Percentiles rank a stretch among this genome's conserved stretches.
Evolutionary conservation across 352 stramenopile species (phyloP).

Genomic region (Globisporangium takayamanum): DNA sequence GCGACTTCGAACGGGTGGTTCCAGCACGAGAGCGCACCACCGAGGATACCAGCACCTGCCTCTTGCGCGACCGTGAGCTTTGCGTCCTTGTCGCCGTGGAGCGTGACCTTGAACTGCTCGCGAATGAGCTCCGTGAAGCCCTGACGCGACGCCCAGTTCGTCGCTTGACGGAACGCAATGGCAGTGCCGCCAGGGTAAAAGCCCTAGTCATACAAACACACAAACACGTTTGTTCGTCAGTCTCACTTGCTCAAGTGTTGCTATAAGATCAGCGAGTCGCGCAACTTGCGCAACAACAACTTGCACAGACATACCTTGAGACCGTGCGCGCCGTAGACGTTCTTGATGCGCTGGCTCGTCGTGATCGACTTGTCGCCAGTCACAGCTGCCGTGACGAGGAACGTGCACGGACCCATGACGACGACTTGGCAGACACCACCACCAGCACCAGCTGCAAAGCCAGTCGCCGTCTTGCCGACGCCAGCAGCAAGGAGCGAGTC

Average conservation of each 20-base stretch:
- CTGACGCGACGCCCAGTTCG: slow-evolving; percentile 88
- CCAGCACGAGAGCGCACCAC: slow-evolving; percentile 84
- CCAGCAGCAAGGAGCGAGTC: slow-evolving; percentile 73
- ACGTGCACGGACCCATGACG: slow-evolving; percentile 89
- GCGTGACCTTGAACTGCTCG: slow-evolving; percentile 74
- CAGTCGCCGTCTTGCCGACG: slow-evolving; percentile 54
- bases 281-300: no score
- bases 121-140: slow-evolving; percentile 89
- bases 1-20: slow-evolving; percentile 91
- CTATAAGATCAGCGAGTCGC: no score
- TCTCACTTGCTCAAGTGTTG: neutral
- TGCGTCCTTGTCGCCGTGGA: slow-evolving; percentile 77
- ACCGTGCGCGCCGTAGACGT: slow-evolving; percentile 79
- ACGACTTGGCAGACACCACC: slow-evolving; percentile 86
- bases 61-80: slow-evolving; percentile 88
- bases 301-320: slow-evolving; percentile 35
- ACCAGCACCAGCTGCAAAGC: slow-evolving; percentile 77
- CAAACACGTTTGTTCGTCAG: neutral
- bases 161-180: slow-evolving; percentile 89
- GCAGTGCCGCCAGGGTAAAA: slow-evolving; percentile 89
- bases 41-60: slow-evolving; percentile 78
- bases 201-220: slow-evolving; percentile 22
- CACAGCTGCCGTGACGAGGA: slow-evolving; percentile 86
- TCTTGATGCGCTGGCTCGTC: slow-evolving; percentile 73
- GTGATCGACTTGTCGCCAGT: slow-evolving; percentile 88